Conservation (phyloP, 2,329 filamentous ascomycete species). For the Ceratocystis eucalypticola region DNA sequence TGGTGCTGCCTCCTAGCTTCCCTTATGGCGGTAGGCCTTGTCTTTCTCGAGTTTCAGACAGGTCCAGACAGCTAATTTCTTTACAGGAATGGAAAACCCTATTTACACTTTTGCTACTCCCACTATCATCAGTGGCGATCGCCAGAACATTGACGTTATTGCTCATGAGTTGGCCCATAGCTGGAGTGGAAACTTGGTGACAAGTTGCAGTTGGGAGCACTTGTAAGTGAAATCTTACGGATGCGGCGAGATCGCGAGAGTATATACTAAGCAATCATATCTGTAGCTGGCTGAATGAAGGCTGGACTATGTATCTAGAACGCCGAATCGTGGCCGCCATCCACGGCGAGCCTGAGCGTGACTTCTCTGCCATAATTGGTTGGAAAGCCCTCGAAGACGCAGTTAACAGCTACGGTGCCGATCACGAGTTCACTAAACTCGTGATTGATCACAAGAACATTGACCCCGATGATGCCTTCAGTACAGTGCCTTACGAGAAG, state of each 20-base stretch:
- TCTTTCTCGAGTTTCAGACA: background rate
- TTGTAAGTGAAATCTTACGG: constrained; percentile 36
- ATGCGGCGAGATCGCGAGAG: background rate
- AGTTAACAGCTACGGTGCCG: constrained; percentile 61
- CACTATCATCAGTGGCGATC: constrained; percentile 79
- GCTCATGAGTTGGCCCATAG: constrained; percentile 67
- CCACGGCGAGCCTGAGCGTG: constrained; percentile 72
- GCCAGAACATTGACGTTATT: constrained; percentile 90
- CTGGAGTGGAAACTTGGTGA: constrained; percentile 82
- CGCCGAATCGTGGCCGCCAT: constrained; percentile 64
- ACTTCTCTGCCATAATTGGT: constrained; percentile 91
- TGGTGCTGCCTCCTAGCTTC: constrained; percentile 81
- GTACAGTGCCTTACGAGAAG: constrained; percentile 86
- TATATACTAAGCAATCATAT: background rate
- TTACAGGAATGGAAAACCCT: constrained; percentile 70
- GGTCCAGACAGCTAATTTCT: constrained; percentile 20
- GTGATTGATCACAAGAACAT: constrained; percentile 76
- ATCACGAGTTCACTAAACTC: constrained; percentile 88
- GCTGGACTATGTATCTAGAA: constrained; percentile 93
- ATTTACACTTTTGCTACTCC: constrained; percentile 93
- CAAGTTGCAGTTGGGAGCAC: constrained; percentile 68
- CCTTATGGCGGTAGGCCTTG: constrained; percentile 58
- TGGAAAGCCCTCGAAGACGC: constrained; percentile 83
- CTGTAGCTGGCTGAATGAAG: constrained; percentile 53
- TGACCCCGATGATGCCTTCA: constrained; percentile 93